Evolutionary conservation across 192 early-diverging fungal species (phyloP).

Genomic region (Coemansia asiatica): DNA sequence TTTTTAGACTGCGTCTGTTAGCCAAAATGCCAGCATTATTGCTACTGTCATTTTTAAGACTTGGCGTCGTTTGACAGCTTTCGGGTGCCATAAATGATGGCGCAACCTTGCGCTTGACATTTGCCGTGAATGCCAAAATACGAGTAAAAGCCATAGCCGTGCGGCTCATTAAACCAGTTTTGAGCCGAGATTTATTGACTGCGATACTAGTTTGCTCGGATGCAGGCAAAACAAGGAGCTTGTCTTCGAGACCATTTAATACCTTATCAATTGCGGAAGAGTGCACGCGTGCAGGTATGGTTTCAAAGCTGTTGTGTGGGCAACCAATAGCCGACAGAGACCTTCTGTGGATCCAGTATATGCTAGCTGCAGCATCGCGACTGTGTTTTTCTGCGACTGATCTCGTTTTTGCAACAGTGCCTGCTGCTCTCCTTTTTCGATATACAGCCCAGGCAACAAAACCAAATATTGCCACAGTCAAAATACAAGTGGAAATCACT

Average conservation of each 20-base stretch:
- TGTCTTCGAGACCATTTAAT: background rate
- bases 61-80: background rate
- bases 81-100: background rate
- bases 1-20: too few species aligned
- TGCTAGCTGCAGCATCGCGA: background rate
- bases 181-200: background rate
- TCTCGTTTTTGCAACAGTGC: background rate
- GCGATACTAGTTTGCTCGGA: background rate
- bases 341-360: background rate
- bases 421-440: background rate
- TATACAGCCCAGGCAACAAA: background rate
- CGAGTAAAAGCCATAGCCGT: background rate
- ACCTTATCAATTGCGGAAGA: background rate
- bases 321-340: background rate
- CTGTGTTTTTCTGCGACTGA: background rate
- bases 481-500: background rate
- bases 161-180: background rate
- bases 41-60: too few species aligned
- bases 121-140: background rate
- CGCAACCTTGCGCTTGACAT: background rate
- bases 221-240: background rate
- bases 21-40: too few species aligned
- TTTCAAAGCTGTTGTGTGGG: background rate
- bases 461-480: background rate
- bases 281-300: background rate